Percentiles rank a stretch among this genome's conserved stretches.
phyloP scores from a whole-genome alignment of 2,329 filamentous ascomycete species.

The Penicillium sp. region DNA sequence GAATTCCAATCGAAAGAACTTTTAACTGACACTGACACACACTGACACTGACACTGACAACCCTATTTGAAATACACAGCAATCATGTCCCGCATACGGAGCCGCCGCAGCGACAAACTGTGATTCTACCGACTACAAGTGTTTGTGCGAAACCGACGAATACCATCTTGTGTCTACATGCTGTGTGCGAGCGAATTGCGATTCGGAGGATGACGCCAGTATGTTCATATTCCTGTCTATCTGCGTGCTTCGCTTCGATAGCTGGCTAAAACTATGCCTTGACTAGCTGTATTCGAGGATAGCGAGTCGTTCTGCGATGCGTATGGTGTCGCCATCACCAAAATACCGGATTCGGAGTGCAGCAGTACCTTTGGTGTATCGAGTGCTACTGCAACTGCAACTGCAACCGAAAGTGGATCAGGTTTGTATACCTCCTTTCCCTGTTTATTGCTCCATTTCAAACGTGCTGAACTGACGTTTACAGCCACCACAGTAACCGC shows the following conservation, averaged over 20 bases:
- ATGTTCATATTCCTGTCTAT: neutral
- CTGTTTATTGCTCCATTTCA: neutral
- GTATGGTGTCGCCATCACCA: constrained; percentile 5
- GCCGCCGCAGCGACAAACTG: neutral
- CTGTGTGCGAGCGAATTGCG: constrained; percentile 7
- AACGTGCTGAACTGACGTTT: neutral
- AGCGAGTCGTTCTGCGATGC: constrained; percentile 5
- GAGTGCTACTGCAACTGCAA: neutral
- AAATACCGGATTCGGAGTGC: constrained; percentile 4
- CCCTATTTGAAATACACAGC: neutral
- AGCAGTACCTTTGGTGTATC: constrained; percentile 3
- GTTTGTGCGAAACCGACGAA: neutral
- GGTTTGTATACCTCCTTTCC: neutral
- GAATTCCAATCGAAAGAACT: too few species aligned
- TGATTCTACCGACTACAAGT: constrained; percentile 9
- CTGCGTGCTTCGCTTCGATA: neutral
- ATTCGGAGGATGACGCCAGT: neutral
- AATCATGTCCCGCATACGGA: constrained; percentile 3
- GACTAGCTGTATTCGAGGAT: constrained; percentile 3
- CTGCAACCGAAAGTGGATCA: neutral
- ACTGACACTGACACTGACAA: neutral
- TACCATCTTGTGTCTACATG: constrained; percentile 1
- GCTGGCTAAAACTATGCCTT: neutral
- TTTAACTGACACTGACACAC: neutral
- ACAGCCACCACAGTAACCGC: neutral